Evolutionary conservation across 768 basidiomycete species (phyloP), one percentile per base, ranked within the genome.

Genomic region (Rhodocollybia butyracea): DNA sequence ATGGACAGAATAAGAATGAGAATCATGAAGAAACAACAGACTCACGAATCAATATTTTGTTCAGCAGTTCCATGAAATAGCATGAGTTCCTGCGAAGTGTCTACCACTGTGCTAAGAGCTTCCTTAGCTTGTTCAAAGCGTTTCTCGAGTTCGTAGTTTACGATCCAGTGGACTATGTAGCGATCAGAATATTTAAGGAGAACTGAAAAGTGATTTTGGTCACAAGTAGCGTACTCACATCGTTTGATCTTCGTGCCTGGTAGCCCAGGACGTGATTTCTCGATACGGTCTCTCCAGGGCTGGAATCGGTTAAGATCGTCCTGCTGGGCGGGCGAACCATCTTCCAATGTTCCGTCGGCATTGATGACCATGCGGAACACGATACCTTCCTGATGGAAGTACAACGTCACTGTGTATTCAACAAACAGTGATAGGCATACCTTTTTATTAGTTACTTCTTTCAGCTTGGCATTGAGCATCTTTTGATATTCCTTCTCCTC

Each of bases 141-240:
- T 29, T 58, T 58, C 32, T 60, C 59, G 12, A 60, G 57, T 31
- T 60, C 59, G 39, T 60, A 58, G 31, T 60, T 60, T 17, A 60
- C 59, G 32, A 60, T 54, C 59, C 59, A 60, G 41, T 60, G 59
- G 34, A 36, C 34, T 36, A 36, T 8, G 17, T 8, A 36, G 17
- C 8, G 34, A 36, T 17, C 34, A 36, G 17, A 8, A 36, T 8
- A 17, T 8, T 36, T 17, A 36, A 8, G 8, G 34, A 36, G 34
- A 17, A 36, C 8, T 17, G 10, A 43, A 24, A 30, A 43, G 15
- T n/a, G 26, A 46, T 29, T 3, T 26, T 24, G 45, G 27, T 13
- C 32, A 8, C 8, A 36, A 36, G 10, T 36, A 8, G 34, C 8
- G 34, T 17, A n/a, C 34, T 56, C 34, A 56, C 55, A 56, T 50